Evolutionary conservation across 2,329 filamentous ascomycete genomes (phyloP).

Genomic region (Monilinia polystroma): DNA sequence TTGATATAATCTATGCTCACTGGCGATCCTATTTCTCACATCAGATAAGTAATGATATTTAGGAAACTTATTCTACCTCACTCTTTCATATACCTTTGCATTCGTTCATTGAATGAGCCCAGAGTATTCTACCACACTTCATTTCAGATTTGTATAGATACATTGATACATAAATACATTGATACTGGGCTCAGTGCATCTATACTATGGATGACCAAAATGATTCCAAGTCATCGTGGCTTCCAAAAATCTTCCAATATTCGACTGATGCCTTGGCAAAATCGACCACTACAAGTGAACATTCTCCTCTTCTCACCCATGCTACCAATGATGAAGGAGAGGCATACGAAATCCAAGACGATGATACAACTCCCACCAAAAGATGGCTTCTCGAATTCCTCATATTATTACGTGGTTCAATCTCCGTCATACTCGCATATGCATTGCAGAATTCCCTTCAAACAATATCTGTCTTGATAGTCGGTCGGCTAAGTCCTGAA

Average conservation of each 20-base stretch:
- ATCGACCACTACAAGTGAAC: constrained; percentile 37
- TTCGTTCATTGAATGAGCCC: background rate
- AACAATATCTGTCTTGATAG: constrained; percentile 77
- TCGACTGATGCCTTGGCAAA: constrained; percentile 25
- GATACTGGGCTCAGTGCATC: background rate
- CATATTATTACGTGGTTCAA: constrained; percentile 65
- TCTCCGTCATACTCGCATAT: constrained; percentile 82
- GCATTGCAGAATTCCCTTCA: constrained; percentile 83
- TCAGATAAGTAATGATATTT: background rate
- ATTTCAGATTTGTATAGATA: background rate
- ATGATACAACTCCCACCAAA: constrained; percentile 28
- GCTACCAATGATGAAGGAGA: constrained; percentile 30
- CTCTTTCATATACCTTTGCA: background rate
- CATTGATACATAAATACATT: background rate
- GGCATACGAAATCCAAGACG: constrained; percentile 34
- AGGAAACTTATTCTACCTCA: background rate
- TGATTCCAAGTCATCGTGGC: constrained; percentile 35
- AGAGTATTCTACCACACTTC: background rate
- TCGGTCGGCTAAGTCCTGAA: constrained; percentile 75
- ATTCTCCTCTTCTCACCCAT: constrained; percentile 34
- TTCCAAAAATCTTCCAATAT: constrained; percentile 34
- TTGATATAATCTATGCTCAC: background rate
- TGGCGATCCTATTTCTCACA: background rate
- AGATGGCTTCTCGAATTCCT: constrained; percentile 59
- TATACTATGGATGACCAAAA: constrained; percentile 24